Base-by-base conservation (phyloP, 805 yeast genomes). In the Sungouiella thailandica region DNA sequence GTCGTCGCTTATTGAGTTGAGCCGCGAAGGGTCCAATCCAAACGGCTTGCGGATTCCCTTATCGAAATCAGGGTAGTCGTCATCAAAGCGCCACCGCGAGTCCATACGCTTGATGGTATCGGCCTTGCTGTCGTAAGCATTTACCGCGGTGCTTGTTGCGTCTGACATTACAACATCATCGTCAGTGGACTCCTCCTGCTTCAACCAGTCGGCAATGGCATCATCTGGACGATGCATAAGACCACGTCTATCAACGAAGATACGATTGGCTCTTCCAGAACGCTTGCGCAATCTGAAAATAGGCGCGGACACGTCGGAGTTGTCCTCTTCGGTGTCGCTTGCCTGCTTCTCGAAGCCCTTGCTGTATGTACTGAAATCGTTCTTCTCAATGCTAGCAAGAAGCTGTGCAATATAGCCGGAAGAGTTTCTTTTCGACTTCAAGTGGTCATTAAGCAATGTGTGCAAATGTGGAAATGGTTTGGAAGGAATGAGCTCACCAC, bases 1-100 rank as follows among this genome's bases (percentile, higher is more conserved):
- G 32, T 80, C 90, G 34, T 81, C 81, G 10, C 87, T 76, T 26
- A 89, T 86, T 43, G 83, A 82, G 52, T 89, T 89, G 48, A 89
- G 68, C 35, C 74, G 72, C 0, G 95, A 79, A 0, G 97, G 96
- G 56, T 87, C 96, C 39, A 74, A 71, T 39, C 79, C 70, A 36
- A 85, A 68, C 23, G 82, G 83, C 26, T 64, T 68, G 29, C 50
- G 41, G 10, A 55, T 37, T 5, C 66, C 67, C 31, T 41, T 46
- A 27, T 64, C 62, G 39, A 48, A 49, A 34, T 63, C 73, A 5
- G 68, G 49, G 58, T 63, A 37, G 38, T 83, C 89, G 25, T 68
- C 59, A 54, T 83, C 89, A 50, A 74, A 80, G 48, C 65, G 76
- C 83, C 83, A 83, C 41, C 77, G 71, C 32, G 81, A 81, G 39